phyloP scores from a whole-genome alignment of 805 yeast species.

The Candida yuanshanica region DNA sequence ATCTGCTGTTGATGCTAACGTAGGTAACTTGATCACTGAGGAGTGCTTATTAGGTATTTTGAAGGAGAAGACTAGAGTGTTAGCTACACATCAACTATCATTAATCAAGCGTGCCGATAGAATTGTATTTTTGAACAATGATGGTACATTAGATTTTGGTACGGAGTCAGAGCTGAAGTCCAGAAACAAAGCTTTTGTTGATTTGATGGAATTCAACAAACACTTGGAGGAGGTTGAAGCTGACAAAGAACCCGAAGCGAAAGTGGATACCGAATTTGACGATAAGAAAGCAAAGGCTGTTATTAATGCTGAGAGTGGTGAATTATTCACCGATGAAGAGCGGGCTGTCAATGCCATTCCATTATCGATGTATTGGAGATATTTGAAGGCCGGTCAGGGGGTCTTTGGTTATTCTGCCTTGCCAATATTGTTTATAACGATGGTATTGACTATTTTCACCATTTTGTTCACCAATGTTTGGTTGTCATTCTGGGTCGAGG shows the following conservation, averaged over 20 bases:
- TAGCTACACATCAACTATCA: conserved; percentile 80
- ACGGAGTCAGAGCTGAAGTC: conserved; percentile 45
- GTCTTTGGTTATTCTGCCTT: conserved; percentile 25
- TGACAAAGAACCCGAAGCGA: too few relatives aligned
- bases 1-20: conserved; percentile 71
- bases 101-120: conserved; percentile 62
- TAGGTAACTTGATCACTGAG: conserved; percentile 68
- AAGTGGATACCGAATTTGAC: too few relatives aligned
- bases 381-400: conserved; percentile 36
- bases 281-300: too few relatives aligned
- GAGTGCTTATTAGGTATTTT: conserved; percentile 56
- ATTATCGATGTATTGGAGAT: conserved; percentile 29
- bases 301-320: conserved; percentile 8
- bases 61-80: conserved; percentile 51
- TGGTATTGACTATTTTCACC: conserved; percentile 38
- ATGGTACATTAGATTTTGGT: conserved; percentile 61
- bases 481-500: conserved; percentile 69
- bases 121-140: conserved; percentile 53
- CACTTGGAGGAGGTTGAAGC: not conserved
- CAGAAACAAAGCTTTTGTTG: conserved; percentile 40
- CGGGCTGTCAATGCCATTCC: conserved; percentile 34
- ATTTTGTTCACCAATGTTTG: conserved; percentile 63
- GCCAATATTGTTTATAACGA: conserved; percentile 13
- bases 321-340: conserved; percentile 25
- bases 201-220: conserved; percentile 37